Evolutionary conservation across 2,329 filamentous ascomycete genomes (phyloP).

Genomic region (Epicoccum sorghinum): DNA sequence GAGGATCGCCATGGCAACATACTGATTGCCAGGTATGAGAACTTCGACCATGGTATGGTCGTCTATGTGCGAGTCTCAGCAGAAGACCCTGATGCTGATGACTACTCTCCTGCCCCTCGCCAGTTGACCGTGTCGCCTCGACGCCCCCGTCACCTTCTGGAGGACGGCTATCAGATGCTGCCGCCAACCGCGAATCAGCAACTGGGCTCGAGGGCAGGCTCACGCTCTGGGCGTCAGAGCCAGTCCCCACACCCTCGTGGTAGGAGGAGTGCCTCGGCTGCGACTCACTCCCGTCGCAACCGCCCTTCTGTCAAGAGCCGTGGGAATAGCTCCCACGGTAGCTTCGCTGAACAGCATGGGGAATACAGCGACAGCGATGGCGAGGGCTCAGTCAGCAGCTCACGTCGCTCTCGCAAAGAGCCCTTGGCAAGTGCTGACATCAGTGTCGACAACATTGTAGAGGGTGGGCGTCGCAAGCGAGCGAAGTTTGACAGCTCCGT

Average conservation of each 20-base stretch:
- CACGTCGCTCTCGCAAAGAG: slow-evolving; percentile 78
- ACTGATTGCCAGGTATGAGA: slow-evolving; percentile 94
- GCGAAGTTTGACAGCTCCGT: slow-evolving; percentile 97
- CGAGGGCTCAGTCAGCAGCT: slow-evolving; percentile 72
- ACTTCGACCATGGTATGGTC: slow-evolving; percentile 89
- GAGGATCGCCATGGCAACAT: slow-evolving; percentile 89
- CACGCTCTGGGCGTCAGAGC: slow-evolving; percentile 74
- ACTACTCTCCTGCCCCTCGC: slow-evolving; percentile 55
- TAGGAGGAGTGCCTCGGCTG: slow-evolving; percentile 78
- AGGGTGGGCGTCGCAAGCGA: slow-evolving; percentile 92
- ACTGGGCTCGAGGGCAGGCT: slow-evolving; percentile 70
- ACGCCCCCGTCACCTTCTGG: slow-evolving; percentile 63
- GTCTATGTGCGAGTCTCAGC: slow-evolving; percentile 87
- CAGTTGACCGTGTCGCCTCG: slow-evolving; percentile 56
- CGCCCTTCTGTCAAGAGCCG: slow-evolving; percentile 72
- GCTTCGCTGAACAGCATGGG: slow-evolving; percentile 61
- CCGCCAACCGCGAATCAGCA: slow-evolving; percentile 66
- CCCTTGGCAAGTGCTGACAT: slow-evolving; percentile 95
- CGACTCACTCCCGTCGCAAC: slow-evolving; percentile 65
- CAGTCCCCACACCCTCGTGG: slow-evolving; percentile 74
- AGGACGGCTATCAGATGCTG: slow-evolving; percentile 69
- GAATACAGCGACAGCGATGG: slow-evolving; percentile 92
- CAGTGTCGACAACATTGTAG: slow-evolving; percentile 96
- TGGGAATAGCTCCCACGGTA: slow-evolving; percentile 64
- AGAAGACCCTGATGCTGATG: slow-evolving; percentile 58